phyloP scores from a whole-genome alignment of 2,329 filamentous ascomycete species.

The Aspergillus transmontanensis region DNA sequence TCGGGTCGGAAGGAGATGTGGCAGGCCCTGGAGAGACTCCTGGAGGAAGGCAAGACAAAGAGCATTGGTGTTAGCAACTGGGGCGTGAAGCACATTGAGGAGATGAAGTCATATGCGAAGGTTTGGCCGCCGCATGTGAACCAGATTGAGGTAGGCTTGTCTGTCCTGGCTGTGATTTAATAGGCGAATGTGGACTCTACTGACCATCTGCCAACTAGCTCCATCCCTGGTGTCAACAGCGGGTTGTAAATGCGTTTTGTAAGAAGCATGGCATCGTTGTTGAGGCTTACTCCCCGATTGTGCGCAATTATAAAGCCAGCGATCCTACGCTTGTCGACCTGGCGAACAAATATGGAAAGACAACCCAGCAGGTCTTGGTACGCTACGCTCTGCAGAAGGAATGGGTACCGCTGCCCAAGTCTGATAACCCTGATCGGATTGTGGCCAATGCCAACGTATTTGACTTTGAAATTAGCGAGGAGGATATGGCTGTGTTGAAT shows the following conservation, averaged over 20 bases:
- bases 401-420: conserved; percentile 73
- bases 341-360: conserved; percentile 71
- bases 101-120: conserved; percentile 66
- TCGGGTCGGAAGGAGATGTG: conserved; percentile 64
- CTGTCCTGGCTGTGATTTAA: no score
- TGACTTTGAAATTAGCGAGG: conserved; percentile 58
- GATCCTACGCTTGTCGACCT: conserved; percentile 67
- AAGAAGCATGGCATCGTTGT: conserved; percentile 54
- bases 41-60: conserved; percentile 61
- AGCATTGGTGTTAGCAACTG: conserved; percentile 76
- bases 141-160: conserved; percentile 66
- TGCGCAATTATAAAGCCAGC: conserved; percentile 71
- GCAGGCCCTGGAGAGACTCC: conserved; percentile 65
- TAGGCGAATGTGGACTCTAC: not conserved
- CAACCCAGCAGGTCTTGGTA: conserved; percentile 74
- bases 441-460: conserved; percentile 66
- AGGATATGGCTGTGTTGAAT: conserved; percentile 61
- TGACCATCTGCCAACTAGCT: conserved; percentile 50
- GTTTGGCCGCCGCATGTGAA: conserved; percentile 72
- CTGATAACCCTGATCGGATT: conserved; percentile 68
- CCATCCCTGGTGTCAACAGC: conserved; percentile 72
- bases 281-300: conserved; percentile 57
- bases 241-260: conserved; percentile 60
- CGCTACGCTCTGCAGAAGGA: conserved; percentile 82
- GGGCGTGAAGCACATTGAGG: conserved; percentile 67